Base-by-base conservation (phyloP, 2,329 filamentous ascomycete species). In the Paecilomyces sp. region DNA sequence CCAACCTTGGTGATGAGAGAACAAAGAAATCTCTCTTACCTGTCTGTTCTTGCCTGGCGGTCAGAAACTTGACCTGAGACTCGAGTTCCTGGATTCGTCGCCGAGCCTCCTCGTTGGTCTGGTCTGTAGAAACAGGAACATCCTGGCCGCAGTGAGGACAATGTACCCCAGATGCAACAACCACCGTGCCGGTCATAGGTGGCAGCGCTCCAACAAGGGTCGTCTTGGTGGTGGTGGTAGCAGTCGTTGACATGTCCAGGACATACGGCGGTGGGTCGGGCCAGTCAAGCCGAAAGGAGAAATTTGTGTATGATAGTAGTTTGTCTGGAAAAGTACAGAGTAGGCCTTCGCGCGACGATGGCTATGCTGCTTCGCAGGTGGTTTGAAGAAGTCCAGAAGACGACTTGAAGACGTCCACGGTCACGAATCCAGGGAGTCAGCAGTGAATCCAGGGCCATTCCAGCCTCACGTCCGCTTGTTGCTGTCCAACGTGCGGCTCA, bases 51-150 rank as follows among this genome's bases (percentile, higher is more conserved):
- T 81, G 80, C 68, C 82, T 83, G 57, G 79, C 74, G 54, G 79
- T 84, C 60, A 85, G 70, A 41, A 77, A 64, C 62, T 76, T 75
- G 33, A 85, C 77, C 67, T 86, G 82, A 47, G 79, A 77, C 68
- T 86, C 81, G 55, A 86, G 69, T 68, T 85, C 83, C 53, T 71
- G 69, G 61, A 82, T 76, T 55, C 76, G 68, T 61, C 71, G 71
- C 65, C 77, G 75, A 61, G 77, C 67, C 52, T 72, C 69, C 11
- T 63, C 63, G 53, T 65, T 64, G 18, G 67, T 59, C 9, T 66
- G 61, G 54, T 69, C 65, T 54, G 67, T 60, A 31, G 63, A 58
- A 3, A 61, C 61, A n/a, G 67, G 63, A 25, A 67, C 62, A 31
- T 70, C 68, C 54, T 70, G 70, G 58, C 76, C 76, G 63, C 77